phyloP scores from a whole-genome alignment of 1,284 basidiomycete species.

The Xanthoconium separans region DNA sequence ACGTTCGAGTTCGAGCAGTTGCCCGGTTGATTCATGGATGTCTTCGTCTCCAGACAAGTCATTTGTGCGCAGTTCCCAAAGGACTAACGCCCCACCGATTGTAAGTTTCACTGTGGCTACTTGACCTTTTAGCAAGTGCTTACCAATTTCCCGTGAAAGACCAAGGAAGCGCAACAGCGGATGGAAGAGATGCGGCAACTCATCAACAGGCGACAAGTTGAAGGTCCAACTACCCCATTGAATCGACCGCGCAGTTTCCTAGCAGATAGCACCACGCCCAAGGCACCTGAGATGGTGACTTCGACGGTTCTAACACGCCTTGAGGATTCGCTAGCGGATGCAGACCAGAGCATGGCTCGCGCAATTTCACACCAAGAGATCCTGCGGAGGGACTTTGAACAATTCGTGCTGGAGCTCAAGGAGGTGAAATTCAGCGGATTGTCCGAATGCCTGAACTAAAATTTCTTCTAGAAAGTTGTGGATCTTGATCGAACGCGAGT shows the following conservation, averaged over 20 bases:
- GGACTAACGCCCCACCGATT: slow-evolving; percentile 36
- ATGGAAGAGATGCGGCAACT: slow-evolving; percentile 77
- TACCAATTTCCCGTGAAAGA: slow-evolving; percentile 45
- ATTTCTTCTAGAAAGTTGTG: slow-evolving; percentile 43
- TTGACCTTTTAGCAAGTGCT: slow-evolving; percentile 6
- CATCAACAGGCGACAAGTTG: slow-evolving; percentile 59
- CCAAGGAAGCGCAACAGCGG: slow-evolving; percentile 67
- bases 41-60: slow-evolving; percentile 58
- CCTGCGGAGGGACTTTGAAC: slow-evolving; percentile 48
- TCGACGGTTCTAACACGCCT: slow-evolving; percentile 36
- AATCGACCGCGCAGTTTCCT: slow-evolving; percentile 37
- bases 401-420: slow-evolving; percentile 50
- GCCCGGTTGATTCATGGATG: slow-evolving; percentile 37
- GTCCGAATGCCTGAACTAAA: not conserved
- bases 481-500: slow-evolving; percentile 61
- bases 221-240: slow-evolving; percentile 43
- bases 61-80: slow-evolving; percentile 43
- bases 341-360: slow-evolving; percentile 53
- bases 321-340: slow-evolving; percentile 54
- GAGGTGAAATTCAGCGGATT: slow-evolving; percentile 44
- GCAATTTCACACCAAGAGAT: slow-evolving; percentile 53
- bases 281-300: slow-evolving; percentile 26
- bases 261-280: slow-evolving; percentile 24
- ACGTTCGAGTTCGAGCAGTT: slow-evolving; percentile 25
- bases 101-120: slow-evolving; percentile 34